A percentile compares a stretch with the other conserved stretches of the same genome.
These are phyloP conservation scores for Apiosordaria backusii DNA, from an alignment of 495 filamentous ascomycete species.

Conservation along the genomic window DNA sequence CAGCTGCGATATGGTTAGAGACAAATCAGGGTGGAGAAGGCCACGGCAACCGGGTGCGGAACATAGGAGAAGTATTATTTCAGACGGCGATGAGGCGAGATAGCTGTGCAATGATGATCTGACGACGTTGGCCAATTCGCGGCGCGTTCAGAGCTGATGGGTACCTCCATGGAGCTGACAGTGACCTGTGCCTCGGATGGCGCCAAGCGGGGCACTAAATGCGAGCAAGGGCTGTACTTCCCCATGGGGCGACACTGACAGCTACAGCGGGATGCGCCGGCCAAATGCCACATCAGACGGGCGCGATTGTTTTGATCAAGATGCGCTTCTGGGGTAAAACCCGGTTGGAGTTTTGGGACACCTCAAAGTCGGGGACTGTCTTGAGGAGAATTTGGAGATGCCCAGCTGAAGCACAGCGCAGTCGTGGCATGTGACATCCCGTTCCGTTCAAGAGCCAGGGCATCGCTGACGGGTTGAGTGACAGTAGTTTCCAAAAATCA, in stretches of 20 bases:
- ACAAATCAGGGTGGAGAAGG: not conserved
- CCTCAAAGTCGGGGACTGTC: not conserved
- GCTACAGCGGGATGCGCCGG: not conserved
- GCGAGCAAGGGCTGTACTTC: slow-evolving; percentile 10
- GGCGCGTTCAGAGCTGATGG: not conserved
- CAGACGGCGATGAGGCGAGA: not conserved
- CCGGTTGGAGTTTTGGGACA: not conserved
- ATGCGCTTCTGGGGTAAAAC: not conserved
- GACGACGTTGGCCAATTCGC: slow-evolving; percentile 10
- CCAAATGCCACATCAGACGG: not conserved
- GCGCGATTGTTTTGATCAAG: not conserved
- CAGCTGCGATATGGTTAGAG: not conserved
- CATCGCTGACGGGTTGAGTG: no score
- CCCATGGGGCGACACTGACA: slow-evolving; percentile 11
- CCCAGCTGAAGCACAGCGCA: not conserved
- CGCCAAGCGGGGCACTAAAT: not conserved
- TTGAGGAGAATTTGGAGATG: not conserved
- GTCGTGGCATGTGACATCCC: not conserved
- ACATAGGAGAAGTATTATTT: not conserved
- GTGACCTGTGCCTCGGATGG: slow-evolving; percentile 16
- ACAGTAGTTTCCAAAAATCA: no score
- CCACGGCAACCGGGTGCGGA: not conserved
- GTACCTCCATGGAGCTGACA: slow-evolving; percentile 10
- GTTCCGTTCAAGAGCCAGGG: not conserved
- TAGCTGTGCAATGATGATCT: not conserved